Evolutionary conservation across 768 basidiomycete species (phyloP).

Genomic region (Infundibulicybe gibba): DNA sequence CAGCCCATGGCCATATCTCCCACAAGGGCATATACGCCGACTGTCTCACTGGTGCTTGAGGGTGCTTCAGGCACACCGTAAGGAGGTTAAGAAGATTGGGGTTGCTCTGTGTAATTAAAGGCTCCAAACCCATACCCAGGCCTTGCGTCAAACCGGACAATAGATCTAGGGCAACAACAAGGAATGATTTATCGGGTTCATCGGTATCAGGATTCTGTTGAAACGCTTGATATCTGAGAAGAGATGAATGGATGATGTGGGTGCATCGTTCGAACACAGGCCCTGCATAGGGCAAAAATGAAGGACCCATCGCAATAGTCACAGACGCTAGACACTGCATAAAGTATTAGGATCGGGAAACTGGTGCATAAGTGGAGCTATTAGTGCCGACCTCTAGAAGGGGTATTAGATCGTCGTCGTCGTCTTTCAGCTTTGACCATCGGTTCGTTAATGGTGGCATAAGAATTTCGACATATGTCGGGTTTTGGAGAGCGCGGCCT

Average conservation of each 20-base stretch:
- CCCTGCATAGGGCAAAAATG: constrained; percentile 84
- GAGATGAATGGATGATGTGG: too few species aligned
- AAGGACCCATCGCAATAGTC: constrained; percentile 89
- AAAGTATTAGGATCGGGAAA: not conserved
- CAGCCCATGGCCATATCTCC: constrained; percentile 98
- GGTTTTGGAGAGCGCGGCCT: constrained; percentile 80
- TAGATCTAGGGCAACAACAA: constrained; percentile 96
- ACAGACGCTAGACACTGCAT: constrained; percentile 93
- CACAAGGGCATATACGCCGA: constrained; percentile 96
- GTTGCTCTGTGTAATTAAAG: constrained; percentile 64
- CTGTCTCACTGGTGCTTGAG: constrained; percentile 92
- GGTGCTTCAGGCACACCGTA: constrained; percentile 90
- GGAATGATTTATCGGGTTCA: constrained; percentile 95
- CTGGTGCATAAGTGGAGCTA: too few species aligned
- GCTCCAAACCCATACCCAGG: constrained; percentile 73
- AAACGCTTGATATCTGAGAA: constrained; percentile 83
- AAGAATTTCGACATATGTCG: constrained; percentile 86
- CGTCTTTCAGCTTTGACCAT: constrained; percentile 89
- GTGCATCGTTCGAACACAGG: constrained; percentile 91
- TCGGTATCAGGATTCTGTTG: too few species aligned
- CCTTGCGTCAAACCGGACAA: constrained; percentile 96
- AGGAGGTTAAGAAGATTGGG: constrained; percentile 82
- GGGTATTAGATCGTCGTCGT: constrained; percentile 91
- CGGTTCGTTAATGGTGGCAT: constrained; percentile 92
- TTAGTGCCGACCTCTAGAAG: too few species aligned